Conservation (phyloP, 2,329 filamentous ascomycete genomes). For the Ascochyta clinopodiicola region DNA sequence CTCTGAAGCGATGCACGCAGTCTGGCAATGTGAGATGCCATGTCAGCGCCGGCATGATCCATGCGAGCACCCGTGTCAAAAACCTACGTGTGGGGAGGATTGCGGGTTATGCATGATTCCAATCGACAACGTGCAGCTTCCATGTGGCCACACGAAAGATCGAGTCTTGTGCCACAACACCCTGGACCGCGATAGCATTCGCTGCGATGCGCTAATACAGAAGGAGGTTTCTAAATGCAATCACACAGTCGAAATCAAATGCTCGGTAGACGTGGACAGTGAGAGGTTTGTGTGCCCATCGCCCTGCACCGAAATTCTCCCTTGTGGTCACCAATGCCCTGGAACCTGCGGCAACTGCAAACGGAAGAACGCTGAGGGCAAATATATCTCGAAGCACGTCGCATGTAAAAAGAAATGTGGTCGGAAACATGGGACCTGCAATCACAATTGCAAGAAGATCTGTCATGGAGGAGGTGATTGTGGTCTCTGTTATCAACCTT, state of each 20-base stretch:
- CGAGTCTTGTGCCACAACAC: slow-evolving; percentile 24
- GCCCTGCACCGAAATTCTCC: slow-evolving; percentile 54
- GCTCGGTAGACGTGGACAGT: slow-evolving; percentile 55
- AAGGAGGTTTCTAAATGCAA: slow-evolving; percentile 61
- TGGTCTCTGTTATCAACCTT: slow-evolving; percentile 28
- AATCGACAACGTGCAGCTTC: slow-evolving; percentile 31
- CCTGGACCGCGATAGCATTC: slow-evolving; percentile 56
- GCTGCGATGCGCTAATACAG: slow-evolving; percentile 57
- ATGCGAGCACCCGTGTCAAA: slow-evolving; percentile 40
- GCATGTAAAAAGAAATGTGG: slow-evolving; percentile 35
- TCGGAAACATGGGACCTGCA: slow-evolving; percentile 36
- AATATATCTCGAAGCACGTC: slow-evolving; percentile 12
- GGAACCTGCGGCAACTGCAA: slow-evolving; percentile 60
- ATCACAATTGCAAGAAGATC: slow-evolving; percentile 31
- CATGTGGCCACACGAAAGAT: slow-evolving; percentile 36
- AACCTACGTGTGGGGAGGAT: slow-evolving; percentile 35
- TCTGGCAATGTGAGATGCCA: slow-evolving; percentile 32
- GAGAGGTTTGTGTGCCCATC: slow-evolving; percentile 56
- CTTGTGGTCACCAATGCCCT: slow-evolving; percentile 66
- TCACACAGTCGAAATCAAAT: slow-evolving; percentile 61
- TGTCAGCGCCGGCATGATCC: slow-evolving; percentile 31
- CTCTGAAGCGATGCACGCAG: slow-evolving; percentile 37
- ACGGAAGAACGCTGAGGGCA: slow-evolving; percentile 33
- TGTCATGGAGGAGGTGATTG: slow-evolving; percentile 41
- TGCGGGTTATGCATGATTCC: slow-evolving; percentile 33